phyloP scores from a whole-genome alignment of 2,329 filamentous ascomycete genomes.

The Cladophialophora immunda region DNA sequence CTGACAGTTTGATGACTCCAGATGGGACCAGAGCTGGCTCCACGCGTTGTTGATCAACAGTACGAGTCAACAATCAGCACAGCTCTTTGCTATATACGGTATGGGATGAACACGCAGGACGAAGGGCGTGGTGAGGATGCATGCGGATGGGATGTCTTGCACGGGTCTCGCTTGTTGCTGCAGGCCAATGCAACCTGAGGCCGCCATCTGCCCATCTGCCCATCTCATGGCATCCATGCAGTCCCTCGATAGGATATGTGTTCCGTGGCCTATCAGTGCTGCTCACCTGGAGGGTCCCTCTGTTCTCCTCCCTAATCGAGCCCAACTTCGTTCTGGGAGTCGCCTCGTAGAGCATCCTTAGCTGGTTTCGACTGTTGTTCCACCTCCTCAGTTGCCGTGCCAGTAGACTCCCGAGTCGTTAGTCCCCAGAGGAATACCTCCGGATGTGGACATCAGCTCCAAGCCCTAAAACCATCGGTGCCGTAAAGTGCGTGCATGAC shows the following conservation, averaged over 20 bases:
- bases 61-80: too few relatives aligned
- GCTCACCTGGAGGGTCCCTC: not conserved
- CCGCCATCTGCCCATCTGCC: not conserved
- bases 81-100: too few relatives aligned
- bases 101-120: not conserved
- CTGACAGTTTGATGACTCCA: too few relatives aligned
- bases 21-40: too few relatives aligned
- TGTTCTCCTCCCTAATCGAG: not conserved
- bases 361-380: not conserved
- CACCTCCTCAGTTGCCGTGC: not conserved
- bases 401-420: not conserved
- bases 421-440: not conserved
- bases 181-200: not conserved
- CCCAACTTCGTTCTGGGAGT: not conserved
- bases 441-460: not conserved
- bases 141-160: not conserved
- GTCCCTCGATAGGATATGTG: constrained; percentile 4
- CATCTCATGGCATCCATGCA: not conserved
- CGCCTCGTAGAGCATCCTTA: not conserved
- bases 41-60: too few relatives aligned
- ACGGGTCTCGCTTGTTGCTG: not conserved
- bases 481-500: constrained; percentile 13
- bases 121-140: not conserved
- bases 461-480: not conserved
- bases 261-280: constrained; percentile 2